Evolutionary conservation across 78 protist species (phyloP).

Genomic region (Dictyostelium firmibasis): DNA sequence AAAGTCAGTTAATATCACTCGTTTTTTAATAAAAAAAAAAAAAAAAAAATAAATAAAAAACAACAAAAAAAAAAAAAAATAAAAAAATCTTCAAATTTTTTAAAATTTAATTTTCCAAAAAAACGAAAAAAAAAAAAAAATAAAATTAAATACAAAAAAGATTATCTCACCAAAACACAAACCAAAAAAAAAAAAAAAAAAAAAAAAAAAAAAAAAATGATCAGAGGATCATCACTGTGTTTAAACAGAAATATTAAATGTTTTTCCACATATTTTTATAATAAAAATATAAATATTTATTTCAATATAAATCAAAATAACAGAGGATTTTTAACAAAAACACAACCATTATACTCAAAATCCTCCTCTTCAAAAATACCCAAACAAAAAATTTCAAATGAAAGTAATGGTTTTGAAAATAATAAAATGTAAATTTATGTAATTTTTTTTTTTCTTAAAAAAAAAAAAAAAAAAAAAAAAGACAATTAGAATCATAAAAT

Average conservation of each 20-base stretch:
- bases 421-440: too few species aligned
- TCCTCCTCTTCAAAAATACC: not conserved
- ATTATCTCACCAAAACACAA: not conserved
- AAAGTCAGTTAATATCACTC: not conserved
- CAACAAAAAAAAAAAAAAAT: not conserved
- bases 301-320: too few species aligned
- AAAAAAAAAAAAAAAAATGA: not conserved
- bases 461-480: too few species aligned
- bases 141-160: not conserved
- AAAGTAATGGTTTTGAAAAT: too few species aligned
- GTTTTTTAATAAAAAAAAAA: not conserved
- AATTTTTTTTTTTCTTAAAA: too few species aligned
- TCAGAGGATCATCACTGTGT: not conserved
- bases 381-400: too few species aligned
- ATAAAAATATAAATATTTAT: not conserved
- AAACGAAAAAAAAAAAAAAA: not conserved
- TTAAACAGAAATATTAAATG: not conserved
- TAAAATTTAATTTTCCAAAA: not conserved
- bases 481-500: too few species aligned
- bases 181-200: not conserved
- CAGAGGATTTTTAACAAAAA: not conserved
- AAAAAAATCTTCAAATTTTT: not conserved
- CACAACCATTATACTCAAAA: too few species aligned
- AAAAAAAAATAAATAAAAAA: not conserved
- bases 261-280: not conserved